Base-by-base conservation (phyloP, 164 flowering plant species). In the Hamamelis virginiana region DNA sequence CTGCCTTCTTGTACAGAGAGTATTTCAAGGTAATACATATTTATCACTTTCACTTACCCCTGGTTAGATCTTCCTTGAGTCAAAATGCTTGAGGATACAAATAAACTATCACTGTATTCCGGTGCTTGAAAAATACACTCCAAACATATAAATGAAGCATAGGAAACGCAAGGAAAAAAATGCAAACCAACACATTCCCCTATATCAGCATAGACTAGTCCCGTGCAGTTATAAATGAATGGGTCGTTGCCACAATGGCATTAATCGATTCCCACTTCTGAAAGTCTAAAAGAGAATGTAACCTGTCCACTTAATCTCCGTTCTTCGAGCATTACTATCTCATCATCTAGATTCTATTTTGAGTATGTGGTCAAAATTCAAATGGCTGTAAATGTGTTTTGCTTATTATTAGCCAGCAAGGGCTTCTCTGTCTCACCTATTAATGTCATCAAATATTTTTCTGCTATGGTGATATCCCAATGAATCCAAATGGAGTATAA, bases 401-500 rank as follows among this genome's bases (percentile, higher is more conserved):
- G n/a, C n/a, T n/a, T n/a, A n/a, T n/a, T n/a, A 11, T n/a, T n/a
- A n/a, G n/a, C n/a, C n/a, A n/a, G n/a, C 25, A 53, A 62, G 67
- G 26, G 46, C 9, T 41, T 47, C 28, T 52, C 33, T 22, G 43
- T 38, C 80, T 78, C 57, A 91, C 98, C 97, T 85, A 78, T 64
- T 89, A 44, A 94, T 78, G 55, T 90, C 72, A 10, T 68, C 65
- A 79, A 90, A 91, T 50, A 94, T 78, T 53, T 75, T 76, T 55
- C 53, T 68, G 80, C 91, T 85, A 53, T 22, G 41, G 62, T 94
- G 98, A 67, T 74, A 74, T 64, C 87, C 84, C 73, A 91, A 71
- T 46, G 98, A 94, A 84, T 94, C 98, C 82, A 94, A 71, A 80
- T 94, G 98, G 67, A 94, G 97, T 26, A 91, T 62, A 59, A 88